phyloP scores from a whole-genome alignment of 176 grass and related monocot genomes.

The Saccharum officinarum region DNA sequence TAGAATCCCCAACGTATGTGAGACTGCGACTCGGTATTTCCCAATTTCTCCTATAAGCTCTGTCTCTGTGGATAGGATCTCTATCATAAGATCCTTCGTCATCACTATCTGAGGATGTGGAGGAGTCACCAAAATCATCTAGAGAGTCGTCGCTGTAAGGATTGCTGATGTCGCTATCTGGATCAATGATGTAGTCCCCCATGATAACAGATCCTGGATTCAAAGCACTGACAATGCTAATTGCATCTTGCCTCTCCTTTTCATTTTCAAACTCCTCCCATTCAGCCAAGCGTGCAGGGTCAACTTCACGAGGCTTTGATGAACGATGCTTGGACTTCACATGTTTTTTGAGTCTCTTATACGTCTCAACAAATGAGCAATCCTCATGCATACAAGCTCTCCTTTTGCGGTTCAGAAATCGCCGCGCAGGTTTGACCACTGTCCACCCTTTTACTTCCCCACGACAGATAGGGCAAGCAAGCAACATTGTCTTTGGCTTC shows the following conservation, averaged over 20 bases:
- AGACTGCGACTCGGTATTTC: conserved; percentile 10
- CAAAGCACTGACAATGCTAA: conserved; percentile 68
- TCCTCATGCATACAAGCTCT: conserved; percentile 65
- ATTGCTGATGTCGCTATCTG: conserved; percentile 35
- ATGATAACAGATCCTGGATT: conserved; percentile 64
- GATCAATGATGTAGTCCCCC: conserved; percentile 81
- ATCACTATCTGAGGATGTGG: neutral
- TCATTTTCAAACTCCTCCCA: conserved; percentile 70
- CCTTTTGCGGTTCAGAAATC: conserved; percentile 73
- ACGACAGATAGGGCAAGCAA: conserved; percentile 77
- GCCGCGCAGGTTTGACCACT: conserved; percentile 58
- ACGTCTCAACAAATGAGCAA: conserved; percentile 69
- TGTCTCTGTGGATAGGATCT: neutral
- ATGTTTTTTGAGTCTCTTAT: conserved; percentile 67
- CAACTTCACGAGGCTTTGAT: conserved; percentile 56
- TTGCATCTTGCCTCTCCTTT: conserved; percentile 76
- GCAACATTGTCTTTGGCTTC: conserved; percentile 45
- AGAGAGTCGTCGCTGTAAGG: neutral
- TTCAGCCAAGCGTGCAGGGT: conserved; percentile 55
- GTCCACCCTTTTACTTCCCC: conserved; percentile 89
- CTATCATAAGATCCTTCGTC: neutral
- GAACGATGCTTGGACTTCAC: conserved; percentile 56
- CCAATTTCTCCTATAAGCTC: conserved; percentile 18
- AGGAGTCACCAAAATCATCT: neutral
- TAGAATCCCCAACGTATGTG: neutral